Percentiles rank a stretch among this genome's conserved stretches.
These are phyloP conservation scores for Tulasnella sp. DNA, from an alignment of 768 basidiomycete genomes.

Conservation along the genomic window DNA sequence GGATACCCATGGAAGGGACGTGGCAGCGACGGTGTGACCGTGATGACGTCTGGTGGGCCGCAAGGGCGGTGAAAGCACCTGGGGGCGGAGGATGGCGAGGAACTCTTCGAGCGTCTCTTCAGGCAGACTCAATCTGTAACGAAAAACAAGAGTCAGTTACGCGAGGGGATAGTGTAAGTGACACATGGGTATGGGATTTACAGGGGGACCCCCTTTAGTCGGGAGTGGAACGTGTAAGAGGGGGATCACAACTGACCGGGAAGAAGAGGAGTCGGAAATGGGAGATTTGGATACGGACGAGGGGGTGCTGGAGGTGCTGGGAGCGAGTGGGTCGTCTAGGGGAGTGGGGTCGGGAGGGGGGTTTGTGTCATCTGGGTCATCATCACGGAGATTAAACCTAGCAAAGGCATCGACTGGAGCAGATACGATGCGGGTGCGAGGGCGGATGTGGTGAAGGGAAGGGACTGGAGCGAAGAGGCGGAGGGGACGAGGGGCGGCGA, in stretches of 20 bases:
- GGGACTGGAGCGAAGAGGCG: conserved; percentile 6
- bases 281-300: background rate
- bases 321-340: background rate
- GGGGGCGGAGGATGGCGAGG: conserved; percentile 13
- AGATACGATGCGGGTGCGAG: conserved; percentile 4
- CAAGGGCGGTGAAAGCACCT: background rate
- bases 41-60: background rate
- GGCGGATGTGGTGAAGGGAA: background rate
- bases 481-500: conserved; percentile 11
- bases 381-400: background rate
- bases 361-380: background rate
- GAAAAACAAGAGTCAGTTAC: no score
- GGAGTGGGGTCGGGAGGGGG: background rate
- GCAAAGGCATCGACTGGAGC: conserved; percentile 13
- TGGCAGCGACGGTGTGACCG: background rate
- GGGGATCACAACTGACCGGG: background rate
- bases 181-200: no score
- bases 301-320: background rate
- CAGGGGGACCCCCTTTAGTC: no score
- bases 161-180: no score
- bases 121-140: background rate
- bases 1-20: background rate
- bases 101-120: conserved; percentile 16
- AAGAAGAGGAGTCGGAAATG: background rate
- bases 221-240: no score